Evolutionary conservation across 2,329 filamentous ascomycete genomes (phyloP), one percentile per base, ranked within the genome.

Genomic region (Fusarium burgessii): DNA sequence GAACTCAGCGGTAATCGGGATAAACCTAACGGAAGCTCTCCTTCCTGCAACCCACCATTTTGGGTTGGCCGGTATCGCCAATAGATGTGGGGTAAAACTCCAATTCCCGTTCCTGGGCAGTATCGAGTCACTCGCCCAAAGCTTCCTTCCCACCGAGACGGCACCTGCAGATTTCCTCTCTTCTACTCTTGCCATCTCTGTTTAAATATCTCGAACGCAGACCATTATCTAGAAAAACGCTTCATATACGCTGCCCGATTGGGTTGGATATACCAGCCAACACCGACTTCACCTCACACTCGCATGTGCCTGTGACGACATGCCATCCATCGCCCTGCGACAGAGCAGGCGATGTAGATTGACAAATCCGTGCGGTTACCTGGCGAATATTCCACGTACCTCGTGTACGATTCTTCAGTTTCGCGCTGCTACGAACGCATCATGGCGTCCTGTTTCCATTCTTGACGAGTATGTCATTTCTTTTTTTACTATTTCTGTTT

Each of bases 391-490:
- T 32, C 49, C 51, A 38, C 65, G 51, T 41, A 15, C 40, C 43
- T 49, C 61, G 25, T 58, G 46, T 29, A 67, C 61, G 23, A 72
- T 56, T 40, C 23, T 64, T 50, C 73, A 74, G 25, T 38, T 59
- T 33, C 76, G 74, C 62, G 63, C 54, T 29, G 68, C 72, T 29
- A 76, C 73, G 59, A 76, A 77, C 67, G 70, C 82, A 35, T 84
- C 86, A 80, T 91, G 89, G 89, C 85, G 90, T 65, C 89, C 89
- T 6, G 87, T 89, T 54, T 88, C 88, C 63, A 86, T 90, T 27
- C 80, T 91, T 18, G 89, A 91, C 78, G 89, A 91, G 89, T 91
- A 82, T 74, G 87, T 35, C 52, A 42, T 66, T 52, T 58, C 23
- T 35, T 50, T 38, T 38, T 54, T 63, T 60, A 46, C 27, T 20